Evolutionary conservation across 2,329 filamentous ascomycete species (phyloP).

Genomic region (Furcasterigmium sp.): DNA sequence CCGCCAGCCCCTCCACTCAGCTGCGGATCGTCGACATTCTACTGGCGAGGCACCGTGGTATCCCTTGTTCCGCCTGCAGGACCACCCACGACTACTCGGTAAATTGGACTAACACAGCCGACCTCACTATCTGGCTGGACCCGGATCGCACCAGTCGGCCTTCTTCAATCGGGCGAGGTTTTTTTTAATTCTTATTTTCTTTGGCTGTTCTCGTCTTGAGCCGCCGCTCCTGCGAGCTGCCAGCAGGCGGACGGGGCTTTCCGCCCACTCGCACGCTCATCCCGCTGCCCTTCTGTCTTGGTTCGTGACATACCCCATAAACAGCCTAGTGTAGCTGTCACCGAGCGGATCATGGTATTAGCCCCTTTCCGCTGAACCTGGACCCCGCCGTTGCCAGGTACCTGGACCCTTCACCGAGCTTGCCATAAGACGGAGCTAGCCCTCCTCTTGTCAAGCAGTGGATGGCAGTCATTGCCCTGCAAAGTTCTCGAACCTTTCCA

Average conservation of each 20-base stretch:
- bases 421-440: not conserved
- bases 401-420: not conserved
- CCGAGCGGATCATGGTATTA: conserved; percentile 12
- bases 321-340: conserved; percentile 14
- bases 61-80: not conserved
- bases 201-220: no score
- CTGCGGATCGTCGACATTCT: not conserved
- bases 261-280: no score
- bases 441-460: conserved; percentile 7
- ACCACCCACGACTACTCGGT: not conserved
- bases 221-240: no score
- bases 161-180: no score
- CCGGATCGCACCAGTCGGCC: conserved; percentile 3
- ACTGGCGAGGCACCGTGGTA: not conserved
- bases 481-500: conserved; percentile 8
- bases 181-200: no score
- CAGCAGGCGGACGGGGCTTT: no score
- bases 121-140: not conserved
- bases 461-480: conserved; percentile 4
- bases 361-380: not conserved
- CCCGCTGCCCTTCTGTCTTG: not conserved
- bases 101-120: not conserved
- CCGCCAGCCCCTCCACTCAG: not conserved
- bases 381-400: conserved; percentile 2
- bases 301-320: conserved; percentile 13